Evolutionary conservation across 257 asterid genomes (phyloP), one percentile per base, ranked within the genome.

Genomic region (Solanum pimpinellifolium): DNA sequence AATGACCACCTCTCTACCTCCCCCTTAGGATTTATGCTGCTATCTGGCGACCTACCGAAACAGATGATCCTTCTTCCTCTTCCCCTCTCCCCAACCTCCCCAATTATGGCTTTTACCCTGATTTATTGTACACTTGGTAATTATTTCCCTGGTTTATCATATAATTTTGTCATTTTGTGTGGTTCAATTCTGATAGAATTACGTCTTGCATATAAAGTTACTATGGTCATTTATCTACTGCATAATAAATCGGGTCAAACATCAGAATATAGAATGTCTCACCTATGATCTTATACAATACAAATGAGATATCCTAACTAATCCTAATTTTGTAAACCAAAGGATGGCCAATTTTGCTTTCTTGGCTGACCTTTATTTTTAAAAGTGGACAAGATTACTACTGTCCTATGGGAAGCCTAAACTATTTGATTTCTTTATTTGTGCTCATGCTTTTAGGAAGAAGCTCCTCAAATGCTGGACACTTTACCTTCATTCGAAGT

Each of bases 381-480:
- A 33, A 35, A 41, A 46, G 20, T 15, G 41, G 46, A 42, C 73
- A 44, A 62, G 29, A 25, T 65, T 88, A 70, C 33, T 8, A 37
- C 31, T 44, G 21, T 25, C 47, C 11, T 20, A 8, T 23, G 23
- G 15, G 9, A 44, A 42, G 56, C 27, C 39, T 25, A 83, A 47
- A 13, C 31, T 23, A 21, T 49, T n/a, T 44, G 39, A 65, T 35
- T 78, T 44, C 70, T 42, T 6, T 56, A 73, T 52, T 20, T 83
- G 42, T 46, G 68, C 56, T 83, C 66, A 20, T 52, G 85, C 83
- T 89, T 86, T 89, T 68, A 95, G 99, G 98, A 92, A 90, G 97
- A 91, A 89, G 91, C 90, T 78, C 56, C 90, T 83, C 89, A 89
- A 85, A 88, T 87, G 91, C 44, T 85, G 81, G 96, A 92, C 88